Conservation (phyloP, 106 monocot species). For the Vanilla planifolia region DNA sequence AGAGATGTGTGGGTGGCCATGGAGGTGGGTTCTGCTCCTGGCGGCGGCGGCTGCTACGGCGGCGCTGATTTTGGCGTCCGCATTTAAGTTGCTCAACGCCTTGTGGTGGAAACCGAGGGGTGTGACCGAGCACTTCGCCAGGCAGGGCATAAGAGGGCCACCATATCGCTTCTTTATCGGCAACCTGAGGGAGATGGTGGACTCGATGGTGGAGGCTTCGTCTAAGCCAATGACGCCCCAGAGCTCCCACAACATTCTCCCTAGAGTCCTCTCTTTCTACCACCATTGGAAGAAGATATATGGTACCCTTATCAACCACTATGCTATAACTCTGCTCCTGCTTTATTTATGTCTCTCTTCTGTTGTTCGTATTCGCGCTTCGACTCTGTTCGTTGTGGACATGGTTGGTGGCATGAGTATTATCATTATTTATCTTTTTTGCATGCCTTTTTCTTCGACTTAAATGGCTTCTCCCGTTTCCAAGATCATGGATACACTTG, state of each 20-base stretch:
- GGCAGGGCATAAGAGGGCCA: conserved; percentile 68
- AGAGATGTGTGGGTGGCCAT: conserved; percentile 13
- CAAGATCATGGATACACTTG: no score
- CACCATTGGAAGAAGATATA: conserved; percentile 94
- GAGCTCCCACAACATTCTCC: conserved; percentile 73
- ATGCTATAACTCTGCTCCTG: no score
- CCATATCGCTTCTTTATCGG: conserved; percentile 65
- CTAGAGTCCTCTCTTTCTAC: conserved; percentile 85
- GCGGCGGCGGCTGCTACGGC: conserved; percentile 2
- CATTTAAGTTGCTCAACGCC: conserved; percentile 31
- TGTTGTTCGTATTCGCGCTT: no score
- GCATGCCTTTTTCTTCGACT: neutral
- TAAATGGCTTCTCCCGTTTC: no score
- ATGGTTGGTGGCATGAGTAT: no score
- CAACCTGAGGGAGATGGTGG: conserved; percentile 64
- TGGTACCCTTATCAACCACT: conserved; percentile 22
- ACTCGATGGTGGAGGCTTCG: conserved; percentile 55
- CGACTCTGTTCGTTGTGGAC: no score
- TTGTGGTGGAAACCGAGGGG: conserved; percentile 68
- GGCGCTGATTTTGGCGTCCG: conserved; percentile 19
- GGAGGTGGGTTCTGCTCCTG: conserved; percentile 11
- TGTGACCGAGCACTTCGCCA: conserved; percentile 50
- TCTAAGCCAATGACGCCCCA: conserved; percentile 47
- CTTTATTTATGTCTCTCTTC: no score
- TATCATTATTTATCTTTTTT: no score